Evolutionary conservation across 2,329 filamentous ascomycete species (phyloP), one percentile per base, ranked within the genome.

Genomic region (Trichoderma simmonsii): DNA sequence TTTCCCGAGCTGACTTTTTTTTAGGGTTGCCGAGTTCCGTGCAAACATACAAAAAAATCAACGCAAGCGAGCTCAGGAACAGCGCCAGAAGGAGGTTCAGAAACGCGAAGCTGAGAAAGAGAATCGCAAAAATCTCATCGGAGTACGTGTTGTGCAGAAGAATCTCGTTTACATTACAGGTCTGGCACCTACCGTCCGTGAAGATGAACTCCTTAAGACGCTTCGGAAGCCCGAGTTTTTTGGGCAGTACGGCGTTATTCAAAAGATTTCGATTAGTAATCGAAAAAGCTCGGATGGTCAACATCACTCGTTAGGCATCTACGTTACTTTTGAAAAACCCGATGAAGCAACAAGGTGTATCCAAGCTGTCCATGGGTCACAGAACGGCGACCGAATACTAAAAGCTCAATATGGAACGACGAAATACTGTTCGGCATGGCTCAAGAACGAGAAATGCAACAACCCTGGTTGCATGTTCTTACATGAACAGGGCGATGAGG

Each of bases 191-290:
- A 95, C 92, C 39, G 93, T 97, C 73, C 92, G 93, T 74, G 96
- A 99, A 82, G 95, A 98, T 80, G 93, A 95, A 77, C 86, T 99
- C 3, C 87, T 98, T 61, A 93, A 95, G 81, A 98, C 95, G 0
- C 85, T 99, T 61, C 91, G 97, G 71, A 95, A 95, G 74, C 90
- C 91, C 63, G 93, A 98, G 78, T 99, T 98, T 80, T 99, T 99
- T 78, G 96, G 96, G 6, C 96, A 99, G 81, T 99, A 99, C 80
- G 96, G 96, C 77, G 96, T 95, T 79, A 99, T 99, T 76, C 92
- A 97, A 79, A 99, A 99, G 82, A 98, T 99, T 71, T 97, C 97
- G 70, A 97, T 99, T 75, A 98, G 95, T 86, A 98, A 97, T 81
- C 90, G 94, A 54, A 97, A 97, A 81, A 93, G 87, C 73, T 87